Conservation (phyloP, 441 rosid genomes). For the Pelargonium cotyledonis region DNA sequence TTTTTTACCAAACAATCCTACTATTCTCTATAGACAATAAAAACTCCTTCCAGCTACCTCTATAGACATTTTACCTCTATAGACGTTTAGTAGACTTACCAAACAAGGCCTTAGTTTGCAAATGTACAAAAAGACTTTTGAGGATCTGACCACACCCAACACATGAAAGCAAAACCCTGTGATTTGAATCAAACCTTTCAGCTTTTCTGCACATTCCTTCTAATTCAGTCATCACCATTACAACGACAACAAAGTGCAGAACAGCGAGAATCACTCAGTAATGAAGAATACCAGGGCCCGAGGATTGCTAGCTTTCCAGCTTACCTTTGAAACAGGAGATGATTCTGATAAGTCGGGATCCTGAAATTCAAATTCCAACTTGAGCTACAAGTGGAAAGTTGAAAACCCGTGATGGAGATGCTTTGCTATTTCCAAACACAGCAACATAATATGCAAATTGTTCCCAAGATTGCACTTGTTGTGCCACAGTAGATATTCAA, state of each 20-base stretch:
- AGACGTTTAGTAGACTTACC: no score
- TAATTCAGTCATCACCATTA: no score
- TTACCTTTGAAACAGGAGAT: slow-evolving; percentile 81
- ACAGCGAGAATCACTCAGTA: slow-evolving; percentile 35
- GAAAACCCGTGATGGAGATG: slow-evolving; percentile 65
- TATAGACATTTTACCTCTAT: no score
- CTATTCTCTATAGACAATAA: no score
- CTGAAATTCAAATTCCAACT: slow-evolving; percentile 50
- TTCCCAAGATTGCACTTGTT: slow-evolving; percentile 61
- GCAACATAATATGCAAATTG: slow-evolving; percentile 56
- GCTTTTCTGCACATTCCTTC: no score
- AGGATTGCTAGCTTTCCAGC: slow-evolving; percentile 60
- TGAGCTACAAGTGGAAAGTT: slow-evolving; percentile 56
- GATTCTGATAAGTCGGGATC: slow-evolving; percentile 57
- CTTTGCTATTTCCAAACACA: slow-evolving; percentile 57
- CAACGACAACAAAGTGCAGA: slow-evolving; percentile 26
- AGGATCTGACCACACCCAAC: no score
- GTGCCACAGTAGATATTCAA: slow-evolving; percentile 41
- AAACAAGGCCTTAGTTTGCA: no score
- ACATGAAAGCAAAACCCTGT: no score
- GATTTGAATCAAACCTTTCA: no score
- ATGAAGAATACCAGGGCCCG: slow-evolving; percentile 46
- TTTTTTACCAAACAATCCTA: no score
- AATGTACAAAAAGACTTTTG: no score
- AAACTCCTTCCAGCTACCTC: no score